These are phyloP conservation scores for Hypoxylon sp. DNA, from an alignment of 2,329 filamentous ascomycete genomes.

Conservation along the genomic window DNA sequence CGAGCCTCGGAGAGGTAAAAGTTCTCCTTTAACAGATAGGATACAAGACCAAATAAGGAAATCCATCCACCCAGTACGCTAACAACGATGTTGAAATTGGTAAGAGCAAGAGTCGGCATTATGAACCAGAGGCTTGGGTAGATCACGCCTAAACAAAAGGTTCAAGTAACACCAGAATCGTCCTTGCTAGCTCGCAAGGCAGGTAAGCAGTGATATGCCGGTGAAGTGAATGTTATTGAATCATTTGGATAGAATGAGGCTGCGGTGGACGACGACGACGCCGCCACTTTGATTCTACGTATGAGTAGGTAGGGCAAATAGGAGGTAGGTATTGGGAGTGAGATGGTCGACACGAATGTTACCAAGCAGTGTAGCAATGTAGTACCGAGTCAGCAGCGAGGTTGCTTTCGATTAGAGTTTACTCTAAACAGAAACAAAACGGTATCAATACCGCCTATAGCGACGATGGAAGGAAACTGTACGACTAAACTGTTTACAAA, in stretches of 20 bases:
- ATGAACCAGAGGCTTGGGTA: too few species aligned
- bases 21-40: conserved; percentile 86
- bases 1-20: conserved; percentile 91
- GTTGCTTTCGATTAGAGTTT: too few species aligned
- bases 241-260: conserved; percentile 44
- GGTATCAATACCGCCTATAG: too few species aligned
- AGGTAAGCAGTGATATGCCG: conserved; percentile 44
- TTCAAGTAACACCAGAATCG: conserved; percentile 51
- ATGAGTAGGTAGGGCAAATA: too few species aligned
- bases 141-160: conserved; percentile 4
- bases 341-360: neutral
- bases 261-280: conserved; percentile 9
- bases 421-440: too few species aligned
- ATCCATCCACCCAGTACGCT: conserved; percentile 86
- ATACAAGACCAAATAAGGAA: conserved; percentile 88
- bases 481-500: too few species aligned
- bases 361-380: conserved; percentile 1
- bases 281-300: conserved; percentile 38
- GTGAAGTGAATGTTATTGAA: conserved; percentile 55
- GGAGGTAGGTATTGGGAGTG: too few species aligned
- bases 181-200: conserved; percentile 48
- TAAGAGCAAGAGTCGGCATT: conserved; percentile 64
- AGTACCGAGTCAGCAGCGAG: conserved; percentile 1
- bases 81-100: conserved; percentile 86
- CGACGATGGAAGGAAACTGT: too few species aligned